These are phyloP conservation scores for Backusella tuberculispora DNA, from an alignment of 192 early-diverging fungal genomes.

Conservation along the genomic window DNA sequence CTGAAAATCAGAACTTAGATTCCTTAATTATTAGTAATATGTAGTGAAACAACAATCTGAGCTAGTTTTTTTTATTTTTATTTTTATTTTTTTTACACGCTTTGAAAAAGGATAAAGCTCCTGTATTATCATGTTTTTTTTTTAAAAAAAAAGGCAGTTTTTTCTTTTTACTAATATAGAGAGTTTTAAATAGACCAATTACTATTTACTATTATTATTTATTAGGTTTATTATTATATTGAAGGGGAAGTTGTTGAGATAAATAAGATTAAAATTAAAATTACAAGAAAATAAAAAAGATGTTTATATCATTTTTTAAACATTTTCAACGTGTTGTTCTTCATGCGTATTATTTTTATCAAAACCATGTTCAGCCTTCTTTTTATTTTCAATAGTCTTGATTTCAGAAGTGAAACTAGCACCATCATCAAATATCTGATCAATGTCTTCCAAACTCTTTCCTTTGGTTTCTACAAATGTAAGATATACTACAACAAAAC, in stretches of 20 bases:
- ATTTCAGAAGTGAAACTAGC: background rate
- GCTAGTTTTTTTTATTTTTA: background rate
- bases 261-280: background rate
- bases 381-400: background rate
- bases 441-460: constrained; percentile 49
- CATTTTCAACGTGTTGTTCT: background rate
- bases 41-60: background rate
- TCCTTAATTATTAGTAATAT: background rate
- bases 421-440: constrained; percentile 43
- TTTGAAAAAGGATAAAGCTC: background rate
- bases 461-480: constrained; percentile 40
- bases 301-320: background rate
- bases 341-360: background rate
- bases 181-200: background rate
- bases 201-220: background rate
- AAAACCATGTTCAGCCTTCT: background rate
- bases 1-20: background rate
- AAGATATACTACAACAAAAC: background rate
- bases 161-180: background rate
- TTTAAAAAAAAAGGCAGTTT: background rate
- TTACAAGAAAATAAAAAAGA: background rate
- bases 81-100: background rate
- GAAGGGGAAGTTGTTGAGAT: background rate
- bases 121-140: background rate
- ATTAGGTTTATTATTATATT: background rate